Evolutionary conservation across 1,284 basidiomycete genomes (phyloP).

Genomic region (Phlebopus sp.): DNA sequence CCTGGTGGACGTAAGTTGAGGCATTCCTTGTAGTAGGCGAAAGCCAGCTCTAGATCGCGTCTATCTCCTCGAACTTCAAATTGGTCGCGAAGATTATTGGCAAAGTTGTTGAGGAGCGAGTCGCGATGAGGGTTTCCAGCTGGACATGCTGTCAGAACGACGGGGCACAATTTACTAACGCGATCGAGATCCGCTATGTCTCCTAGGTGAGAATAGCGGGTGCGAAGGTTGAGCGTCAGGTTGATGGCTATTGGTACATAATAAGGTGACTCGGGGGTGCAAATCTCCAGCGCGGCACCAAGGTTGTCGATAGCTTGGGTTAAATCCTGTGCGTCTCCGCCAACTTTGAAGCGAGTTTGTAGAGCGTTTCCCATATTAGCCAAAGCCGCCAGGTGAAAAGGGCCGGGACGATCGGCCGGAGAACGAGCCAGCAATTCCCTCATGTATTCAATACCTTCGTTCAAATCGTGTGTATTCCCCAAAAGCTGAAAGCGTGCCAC

Average conservation of each 20-base stretch:
- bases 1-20: conserved; percentile 22
- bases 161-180: conserved; percentile 15
- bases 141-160: conserved; percentile 9
- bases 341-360: conserved; percentile 19
- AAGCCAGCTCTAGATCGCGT: conserved; percentile 19
- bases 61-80: conserved; percentile 16
- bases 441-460: conserved; percentile 17
- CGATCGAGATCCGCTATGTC: conserved; percentile 20
- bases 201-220: conserved; percentile 17
- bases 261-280: conserved; percentile 11
- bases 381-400: conserved; percentile 9
- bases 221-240: conserved; percentile 19
- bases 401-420: conserved; percentile 3
- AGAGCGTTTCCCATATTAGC: conserved; percentile 14
- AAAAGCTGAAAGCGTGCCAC: conserved; percentile 15
- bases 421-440: conserved; percentile 10
- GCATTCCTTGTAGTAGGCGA: conserved; percentile 17
- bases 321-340: conserved; percentile 14
- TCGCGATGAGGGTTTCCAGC: conserved; percentile 16
- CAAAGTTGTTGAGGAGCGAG: conserved; percentile 23
- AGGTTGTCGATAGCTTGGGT: conserved; percentile 16
- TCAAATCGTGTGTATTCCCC: conserved; percentile 17
- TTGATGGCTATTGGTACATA: conserved; percentile 18
- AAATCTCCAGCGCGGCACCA: conserved; percentile 13
- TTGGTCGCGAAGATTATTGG: conserved; percentile 16